A percentile compares a stretch with the other conserved stretches of the same genome.
phyloP scores from a whole-genome alignment of 2,329 filamentous ascomycete species.

The Aspergillus ustus region DNA sequence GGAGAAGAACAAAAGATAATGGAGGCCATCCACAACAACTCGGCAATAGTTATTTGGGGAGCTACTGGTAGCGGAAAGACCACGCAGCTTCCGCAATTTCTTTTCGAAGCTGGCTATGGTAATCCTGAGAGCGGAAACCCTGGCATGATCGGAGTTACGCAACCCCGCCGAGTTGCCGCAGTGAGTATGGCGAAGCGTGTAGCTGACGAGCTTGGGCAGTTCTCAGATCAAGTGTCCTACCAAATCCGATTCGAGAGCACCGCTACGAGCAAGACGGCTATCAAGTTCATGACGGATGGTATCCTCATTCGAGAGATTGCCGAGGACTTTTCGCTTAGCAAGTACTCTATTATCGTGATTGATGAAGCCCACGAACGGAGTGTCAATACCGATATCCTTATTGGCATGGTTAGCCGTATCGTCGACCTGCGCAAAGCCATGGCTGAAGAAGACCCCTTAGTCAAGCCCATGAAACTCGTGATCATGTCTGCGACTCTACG shows the following conservation, averaged over 20 bases:
- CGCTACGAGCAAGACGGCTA: slow-evolving; percentile 75
- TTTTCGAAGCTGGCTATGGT: slow-evolving; percentile 93
- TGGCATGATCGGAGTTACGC: slow-evolving; percentile 93
- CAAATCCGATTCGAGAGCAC: slow-evolving; percentile 95
- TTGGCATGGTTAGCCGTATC: slow-evolving; percentile 93
- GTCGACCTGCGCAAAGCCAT: slow-evolving; percentile 81
- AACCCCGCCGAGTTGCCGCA: slow-evolving; percentile 90
- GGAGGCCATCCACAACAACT: slow-evolving; percentile 93
- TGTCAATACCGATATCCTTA: slow-evolving; percentile 97
- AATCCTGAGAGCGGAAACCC: slow-evolving; percentile 76
- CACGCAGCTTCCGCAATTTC: slow-evolving; percentile 93
- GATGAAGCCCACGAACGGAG: slow-evolving; percentile 97
- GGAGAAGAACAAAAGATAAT: slow-evolving; percentile 97
- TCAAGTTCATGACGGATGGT: slow-evolving; percentile 99
- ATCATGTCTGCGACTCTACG: slow-evolving; percentile 98
- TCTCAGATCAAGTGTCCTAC: slow-evolving; percentile 80
- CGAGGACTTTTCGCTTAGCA: slow-evolving; percentile 82
- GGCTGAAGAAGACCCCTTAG: slow-evolving; percentile 69
- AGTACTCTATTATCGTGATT: slow-evolving; percentile 92
- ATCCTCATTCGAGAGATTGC: slow-evolving; percentile 89
- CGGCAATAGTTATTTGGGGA: slow-evolving; percentile 89
- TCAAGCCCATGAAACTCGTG: slow-evolving; percentile 84
- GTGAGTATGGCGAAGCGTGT: slow-evolving; percentile 97
- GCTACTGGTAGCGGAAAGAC: slow-evolving; percentile 97
- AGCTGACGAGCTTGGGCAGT: slow-evolving; percentile 78